A percentile compares a stretch with the other conserved stretches of the same genome.
Evolutionary conservation across 2,329 filamentous ascomycete species (phyloP).

Genomic region (Diplodia seriata): DNA sequence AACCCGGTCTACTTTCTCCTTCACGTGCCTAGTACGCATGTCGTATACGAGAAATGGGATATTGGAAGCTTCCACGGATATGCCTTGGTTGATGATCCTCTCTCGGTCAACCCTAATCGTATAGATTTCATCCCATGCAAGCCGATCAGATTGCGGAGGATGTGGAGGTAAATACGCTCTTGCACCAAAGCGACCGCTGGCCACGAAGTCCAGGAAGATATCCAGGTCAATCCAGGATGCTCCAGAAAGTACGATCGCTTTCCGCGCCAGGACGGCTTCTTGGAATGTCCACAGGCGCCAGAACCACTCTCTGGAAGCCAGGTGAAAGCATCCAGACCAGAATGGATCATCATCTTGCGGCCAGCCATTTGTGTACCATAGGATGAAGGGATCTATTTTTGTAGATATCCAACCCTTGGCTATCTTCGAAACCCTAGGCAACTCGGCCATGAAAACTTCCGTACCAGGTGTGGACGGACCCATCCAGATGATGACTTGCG

Average conservation of each 20-base stretch:
- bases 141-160: accelerated
- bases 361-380: neutral
- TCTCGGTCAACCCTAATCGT: accelerated
- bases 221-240: neutral
- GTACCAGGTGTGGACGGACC: neutral
- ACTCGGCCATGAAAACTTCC: neutral
- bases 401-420: neutral
- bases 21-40: neutral
- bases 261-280: neutral
- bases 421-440: neutral
- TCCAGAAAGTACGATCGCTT: neutral
- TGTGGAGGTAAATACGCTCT: neutral
- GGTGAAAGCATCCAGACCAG: neutral
- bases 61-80: accelerated
- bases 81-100: no score
- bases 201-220: neutral
- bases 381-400: neutral
- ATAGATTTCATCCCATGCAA: accelerated
- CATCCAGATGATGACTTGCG: neutral
- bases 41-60: accelerated
- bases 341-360: neutral
- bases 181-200: neutral
- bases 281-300: neutral
- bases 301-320: neutral
- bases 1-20: neutral